Evolutionary conservation across 176 grass and related monocot genomes (phyloP), one percentile per base, ranked within the genome.

Genomic region (Ensete ventricosum): DNA sequence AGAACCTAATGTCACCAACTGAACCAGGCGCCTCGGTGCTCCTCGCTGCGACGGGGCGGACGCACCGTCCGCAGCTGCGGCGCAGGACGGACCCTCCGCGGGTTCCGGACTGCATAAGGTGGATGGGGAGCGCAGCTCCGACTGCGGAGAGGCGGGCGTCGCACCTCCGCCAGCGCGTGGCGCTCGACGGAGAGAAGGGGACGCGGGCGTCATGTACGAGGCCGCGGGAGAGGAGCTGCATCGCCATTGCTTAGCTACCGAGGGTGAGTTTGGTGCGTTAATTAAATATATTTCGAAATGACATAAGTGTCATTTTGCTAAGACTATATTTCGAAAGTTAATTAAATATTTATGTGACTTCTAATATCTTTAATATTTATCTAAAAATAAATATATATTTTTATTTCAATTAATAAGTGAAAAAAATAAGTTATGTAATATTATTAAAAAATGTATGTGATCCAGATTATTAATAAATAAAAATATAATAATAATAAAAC

Each of bases 131-230:
- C 7, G 11, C 8, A 26, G 24, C 26, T 3, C 25, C 9, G 26
- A 0, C 26, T 14, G 23, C 13, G 13, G 25, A 29, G 65, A 34
- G 26, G 65, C 27, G 13, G 26, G 10, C 24, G 24, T 29, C 9
- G 64, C 23, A 34, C 9, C 24, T 67, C 11, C 64, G 0, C 27
- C 25, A 1, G 64, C 26, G 64, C 25, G 1, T 48, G 65, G 25
- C 25, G 11, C 12, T 29, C 24, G 13, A 16, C 27, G 24, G 65
- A 16, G 65, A 34, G 10, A 68, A 68, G 1, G 11, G 25, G 65
- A 68, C 65, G 65, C 65, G 13, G 65, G 65, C 65, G 65, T 68
- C 34, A 12, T 34, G 13, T 1, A 68, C 65, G 65, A 68, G 65
- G 26, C 24, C 13, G 65, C 1, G 5, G 25, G 34, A 43, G 34